These are phyloP conservation scores for Davidsoniella virescens DNA, from an alignment of 2,329 filamentous ascomycete genomes.

Conservation along the genomic window DNA sequence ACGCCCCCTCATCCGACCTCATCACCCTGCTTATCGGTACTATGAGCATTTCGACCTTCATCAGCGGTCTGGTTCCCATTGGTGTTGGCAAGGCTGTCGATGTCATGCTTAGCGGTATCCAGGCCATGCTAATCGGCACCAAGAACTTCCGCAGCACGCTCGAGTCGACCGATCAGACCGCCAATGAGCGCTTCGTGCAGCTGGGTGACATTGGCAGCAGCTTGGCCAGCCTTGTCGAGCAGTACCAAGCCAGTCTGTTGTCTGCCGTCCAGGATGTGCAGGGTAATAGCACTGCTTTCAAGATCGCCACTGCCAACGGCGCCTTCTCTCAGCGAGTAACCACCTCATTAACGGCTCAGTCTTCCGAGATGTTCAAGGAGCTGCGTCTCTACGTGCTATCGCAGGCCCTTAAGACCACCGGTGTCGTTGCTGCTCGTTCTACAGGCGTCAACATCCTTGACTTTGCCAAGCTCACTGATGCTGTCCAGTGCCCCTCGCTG, in stretches of 20 bases:
- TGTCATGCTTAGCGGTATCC: slow-evolving; percentile 14
- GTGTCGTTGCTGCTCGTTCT: slow-evolving; percentile 15
- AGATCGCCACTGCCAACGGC: slow-evolving; percentile 14
- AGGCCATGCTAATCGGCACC: slow-evolving; percentile 10
- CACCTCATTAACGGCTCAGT: slow-evolving; percentile 16
- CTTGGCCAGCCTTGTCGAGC: slow-evolving; percentile 17
- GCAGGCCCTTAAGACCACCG: slow-evolving; percentile 15
- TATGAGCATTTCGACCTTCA: slow-evolving; percentile 14
- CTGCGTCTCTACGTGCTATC: slow-evolving; percentile 17
- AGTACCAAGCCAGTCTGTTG: slow-evolving; percentile 16
- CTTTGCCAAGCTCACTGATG: slow-evolving; percentile 12
- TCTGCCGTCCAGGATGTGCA: slow-evolving; percentile 14
- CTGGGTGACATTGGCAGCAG: slow-evolving; percentile 16
- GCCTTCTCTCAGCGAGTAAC: slow-evolving; percentile 17
- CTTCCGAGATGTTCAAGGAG: slow-evolving; percentile 15
- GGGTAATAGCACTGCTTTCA: slow-evolving; percentile 15
- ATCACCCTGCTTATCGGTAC: slow-evolving; percentile 14
- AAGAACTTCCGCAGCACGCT: slow-evolving; percentile 13
- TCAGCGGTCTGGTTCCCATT: slow-evolving; percentile 15
- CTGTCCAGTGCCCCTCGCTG: slow-evolving; percentile 10
- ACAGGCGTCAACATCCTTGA: slow-evolving; percentile 15
- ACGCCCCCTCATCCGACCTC: slow-evolving; percentile 11
- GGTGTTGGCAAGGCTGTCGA: slow-evolving; percentile 13
- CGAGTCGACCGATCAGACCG: slow-evolving; percentile 14
- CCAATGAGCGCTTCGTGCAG: slow-evolving; percentile 17